Evolutionary conservation across 2,329 filamentous ascomycete species (phyloP).

Genomic region (Pestalotiopsis fici): DNA sequence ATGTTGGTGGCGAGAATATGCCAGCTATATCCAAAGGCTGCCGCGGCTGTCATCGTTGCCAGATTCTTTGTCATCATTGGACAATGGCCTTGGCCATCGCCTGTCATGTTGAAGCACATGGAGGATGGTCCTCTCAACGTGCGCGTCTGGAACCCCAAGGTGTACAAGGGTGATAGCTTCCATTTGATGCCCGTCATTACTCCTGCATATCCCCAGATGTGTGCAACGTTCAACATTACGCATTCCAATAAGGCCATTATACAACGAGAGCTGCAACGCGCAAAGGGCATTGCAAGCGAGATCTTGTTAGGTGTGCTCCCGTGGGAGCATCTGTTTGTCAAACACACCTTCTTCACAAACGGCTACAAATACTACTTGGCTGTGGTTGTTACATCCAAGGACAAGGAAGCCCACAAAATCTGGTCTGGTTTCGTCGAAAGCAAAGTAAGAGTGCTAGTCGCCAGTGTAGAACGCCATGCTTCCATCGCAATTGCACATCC

Average conservation of each 20-base stretch:
- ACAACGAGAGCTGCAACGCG: constrained; percentile 78
- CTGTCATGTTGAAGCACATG: constrained; percentile 86
- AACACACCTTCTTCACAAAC: constrained; percentile 89
- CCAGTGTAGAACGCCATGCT: constrained; percentile 76
- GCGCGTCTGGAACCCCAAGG: constrained; percentile 90
- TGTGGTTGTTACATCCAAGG: constrained; percentile 79
- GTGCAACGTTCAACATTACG: constrained; percentile 92
- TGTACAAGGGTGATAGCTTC: constrained; percentile 78
- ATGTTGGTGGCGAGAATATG: constrained; percentile 96
- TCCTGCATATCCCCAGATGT: constrained; percentile 96
- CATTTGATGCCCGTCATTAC: constrained; percentile 99
- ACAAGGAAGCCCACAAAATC: constrained; percentile 79
- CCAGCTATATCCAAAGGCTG: constrained; percentile 92
- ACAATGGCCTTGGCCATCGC: constrained; percentile 91
- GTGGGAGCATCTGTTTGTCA: constrained; percentile 88
- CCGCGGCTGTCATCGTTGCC: constrained; percentile 81
- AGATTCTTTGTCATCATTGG: constrained; percentile 95
- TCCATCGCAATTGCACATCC: constrained; percentile 84
- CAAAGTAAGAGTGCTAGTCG: constrained; percentile 83
- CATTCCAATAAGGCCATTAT: constrained; percentile 84
- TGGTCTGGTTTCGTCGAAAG: constrained; percentile 96
- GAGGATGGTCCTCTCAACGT: constrained; percentile 81
- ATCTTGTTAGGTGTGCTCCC: constrained; percentile 75
- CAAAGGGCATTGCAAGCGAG: constrained; percentile 73
- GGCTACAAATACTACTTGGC: constrained; percentile 96